phyloP scores from a whole-genome alignment of 306 rosid genomes.

The Myrica gale region DNA sequence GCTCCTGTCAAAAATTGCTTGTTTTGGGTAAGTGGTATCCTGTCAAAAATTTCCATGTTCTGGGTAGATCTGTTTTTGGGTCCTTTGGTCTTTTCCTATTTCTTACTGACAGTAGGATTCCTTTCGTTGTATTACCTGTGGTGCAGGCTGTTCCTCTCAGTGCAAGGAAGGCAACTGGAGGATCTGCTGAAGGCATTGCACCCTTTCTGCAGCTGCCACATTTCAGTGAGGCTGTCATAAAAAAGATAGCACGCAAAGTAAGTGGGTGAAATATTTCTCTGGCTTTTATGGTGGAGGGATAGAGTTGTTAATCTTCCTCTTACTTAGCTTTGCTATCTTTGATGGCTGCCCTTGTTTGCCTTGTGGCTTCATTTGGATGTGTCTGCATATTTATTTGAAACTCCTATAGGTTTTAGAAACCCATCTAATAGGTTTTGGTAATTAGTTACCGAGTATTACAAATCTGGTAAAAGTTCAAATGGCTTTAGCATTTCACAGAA shows the following conservation, averaged over 20 bases:
- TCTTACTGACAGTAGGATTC: constrained; percentile 10
- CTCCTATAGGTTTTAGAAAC: neutral
- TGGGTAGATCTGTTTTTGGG: neutral
- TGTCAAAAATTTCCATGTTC: neutral
- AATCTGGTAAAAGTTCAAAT: constrained; percentile 8
- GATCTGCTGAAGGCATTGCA: constrained; percentile 91
- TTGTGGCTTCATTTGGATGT: neutral
- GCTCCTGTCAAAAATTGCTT: neutral
- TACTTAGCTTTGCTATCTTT: neutral
- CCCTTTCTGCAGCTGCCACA: constrained; percentile 97
- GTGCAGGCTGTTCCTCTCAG: constrained; percentile 95
- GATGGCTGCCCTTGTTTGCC: neutral
- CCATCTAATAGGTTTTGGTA: constrained; percentile 14
- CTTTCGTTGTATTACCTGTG: constrained; percentile 24
- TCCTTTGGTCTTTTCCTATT: constrained; percentile 6
- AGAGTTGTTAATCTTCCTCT: constrained; percentile 19
- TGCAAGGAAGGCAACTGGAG: constrained; percentile 84
- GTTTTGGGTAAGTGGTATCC: neutral
- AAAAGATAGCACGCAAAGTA: constrained; percentile 96
- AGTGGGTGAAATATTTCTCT: constrained; percentile 4
- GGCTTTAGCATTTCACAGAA: constrained; percentile 13
- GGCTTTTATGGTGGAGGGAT: constrained; percentile 1
- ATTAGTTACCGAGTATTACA: constrained; percentile 10
- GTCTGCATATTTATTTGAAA: neutral
- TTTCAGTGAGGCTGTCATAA: constrained; percentile 72